Conservation (phyloP, 768 basidiomycete species). For the Pleurotus citrinopileatus region DNA sequence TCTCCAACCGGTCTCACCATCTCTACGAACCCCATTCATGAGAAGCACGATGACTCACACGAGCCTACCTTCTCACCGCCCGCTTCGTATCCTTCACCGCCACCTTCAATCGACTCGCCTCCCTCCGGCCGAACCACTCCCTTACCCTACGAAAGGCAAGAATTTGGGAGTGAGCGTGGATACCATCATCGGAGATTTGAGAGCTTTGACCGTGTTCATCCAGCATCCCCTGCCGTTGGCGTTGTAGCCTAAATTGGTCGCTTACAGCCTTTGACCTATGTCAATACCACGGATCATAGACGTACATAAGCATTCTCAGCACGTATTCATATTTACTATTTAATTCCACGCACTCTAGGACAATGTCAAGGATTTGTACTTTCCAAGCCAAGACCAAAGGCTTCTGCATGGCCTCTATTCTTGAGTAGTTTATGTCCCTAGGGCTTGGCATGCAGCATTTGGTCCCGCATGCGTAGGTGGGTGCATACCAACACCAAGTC, state of each 20-base stretch:
- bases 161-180: background rate
- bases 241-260: background rate
- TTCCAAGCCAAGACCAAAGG: too few relatives aligned
- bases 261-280: too few relatives aligned
- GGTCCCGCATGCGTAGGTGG: too few relatives aligned
- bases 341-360: too few relatives aligned
- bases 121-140: constrained; percentile 18
- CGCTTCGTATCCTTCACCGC: constrained; percentile 44
- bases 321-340: too few relatives aligned
- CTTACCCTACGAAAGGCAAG: constrained; percentile 10
- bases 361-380: too few relatives aligned
- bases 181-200: background rate
- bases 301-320: too few relatives aligned
- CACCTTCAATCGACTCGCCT: constrained; percentile 41
- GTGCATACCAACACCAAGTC: too few relatives aligned
- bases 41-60: background rate
- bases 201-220: background rate
- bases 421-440: too few relatives aligned
- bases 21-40: constrained; percentile 6
- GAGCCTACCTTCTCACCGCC: constrained; percentile 13
- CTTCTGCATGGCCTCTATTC: too few relatives aligned
- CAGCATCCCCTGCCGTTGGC: background rate
- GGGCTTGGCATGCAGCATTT: too few relatives aligned
- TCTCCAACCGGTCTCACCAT: constrained; percentile 17
- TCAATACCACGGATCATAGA: too few relatives aligned